Evolutionary conservation across 2,329 filamentous ascomycete genomes (phyloP).

Genomic region (Ploettnerulaceae sp.): DNA sequence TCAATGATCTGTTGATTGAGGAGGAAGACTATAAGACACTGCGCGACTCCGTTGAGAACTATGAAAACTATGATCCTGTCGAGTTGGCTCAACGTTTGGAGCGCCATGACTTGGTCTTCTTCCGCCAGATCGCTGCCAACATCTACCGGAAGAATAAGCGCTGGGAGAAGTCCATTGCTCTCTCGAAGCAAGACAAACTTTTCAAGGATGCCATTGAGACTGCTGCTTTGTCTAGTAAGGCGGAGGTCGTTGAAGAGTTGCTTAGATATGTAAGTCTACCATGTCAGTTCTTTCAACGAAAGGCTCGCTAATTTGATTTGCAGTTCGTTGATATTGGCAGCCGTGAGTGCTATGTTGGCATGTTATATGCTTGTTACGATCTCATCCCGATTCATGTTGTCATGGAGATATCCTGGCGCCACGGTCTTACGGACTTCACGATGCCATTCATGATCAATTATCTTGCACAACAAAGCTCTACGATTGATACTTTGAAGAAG

Average conservation of each 20-base stretch:
- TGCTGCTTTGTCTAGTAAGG: constrained; percentile 83
- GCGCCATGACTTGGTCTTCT: constrained; percentile 97
- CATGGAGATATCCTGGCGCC: constrained; percentile 94
- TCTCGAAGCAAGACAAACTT: constrained; percentile 98
- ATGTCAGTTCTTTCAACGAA: constrained; percentile 10
- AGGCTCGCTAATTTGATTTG: constrained; percentile 23
- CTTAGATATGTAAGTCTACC: constrained; percentile 82
- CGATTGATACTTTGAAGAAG: constrained; percentile 79
- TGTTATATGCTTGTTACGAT: constrained; percentile 98
- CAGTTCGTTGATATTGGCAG: constrained; percentile 99
- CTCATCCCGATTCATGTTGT: constrained; percentile 90
- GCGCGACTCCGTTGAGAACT: constrained; percentile 94
- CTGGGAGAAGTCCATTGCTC: constrained; percentile 97
- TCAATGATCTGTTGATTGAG: constrained; percentile 96
- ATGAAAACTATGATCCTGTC: constrained; percentile 97
- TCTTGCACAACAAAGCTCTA: constrained; percentile 81
- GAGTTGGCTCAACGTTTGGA: constrained; percentile 88
- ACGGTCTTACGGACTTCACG: constrained; percentile 91
- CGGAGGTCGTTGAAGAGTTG: constrained; percentile 90
- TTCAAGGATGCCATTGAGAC: constrained; percentile 99
- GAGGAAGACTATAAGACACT: constrained; percentile 99
- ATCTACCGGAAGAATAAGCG: constrained; percentile 99
- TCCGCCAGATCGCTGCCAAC: constrained; percentile 95
- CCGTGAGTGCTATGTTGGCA: constrained; percentile 98
- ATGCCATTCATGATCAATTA: constrained; percentile 99